A percentile compares a stretch with the other conserved stretches of the same genome.
Conservation (phyloP, 495 filamentous ascomycete genomes). For the Tuber melanosporum region DNA sequence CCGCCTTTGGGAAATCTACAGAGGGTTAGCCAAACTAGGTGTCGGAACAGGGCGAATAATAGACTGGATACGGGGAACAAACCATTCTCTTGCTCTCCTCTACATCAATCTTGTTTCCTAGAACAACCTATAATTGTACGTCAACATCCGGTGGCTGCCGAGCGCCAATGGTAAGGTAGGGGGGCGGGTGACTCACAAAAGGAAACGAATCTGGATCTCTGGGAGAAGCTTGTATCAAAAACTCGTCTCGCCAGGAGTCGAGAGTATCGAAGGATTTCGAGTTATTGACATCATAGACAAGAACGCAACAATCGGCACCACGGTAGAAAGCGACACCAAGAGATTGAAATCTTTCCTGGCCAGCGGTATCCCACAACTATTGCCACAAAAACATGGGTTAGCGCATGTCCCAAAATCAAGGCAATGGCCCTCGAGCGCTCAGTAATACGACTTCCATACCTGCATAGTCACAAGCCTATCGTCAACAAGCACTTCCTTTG, state of each 20-base stretch:
- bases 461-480: conserved; percentile 98
- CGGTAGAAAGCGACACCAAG: conserved; percentile 97
- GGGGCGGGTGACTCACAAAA: conserved; percentile 60
- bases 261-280: conserved; percentile 97
- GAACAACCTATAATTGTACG: conserved; percentile 58
- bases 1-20: conserved; percentile 80
- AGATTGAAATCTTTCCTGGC: conserved; percentile 96
- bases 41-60: conserved; percentile 13
- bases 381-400: conserved; percentile 8
- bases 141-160: conserved; percentile 9
- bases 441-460: conserved; percentile 50
- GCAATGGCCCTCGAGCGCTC: neutral
- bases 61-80: conserved; percentile 30
- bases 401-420: conserved; percentile 10
- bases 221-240: conserved; percentile 93
- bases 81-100: conserved; percentile 94
- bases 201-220: conserved; percentile 96
- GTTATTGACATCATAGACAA: conserved; percentile 99
- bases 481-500: conserved; percentile 95
- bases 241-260: conserved; percentile 98
- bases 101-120: conserved; percentile 98
- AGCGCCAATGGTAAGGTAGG: neutral
- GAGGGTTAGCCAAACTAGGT: conserved; percentile 12
- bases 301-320: conserved; percentile 95
- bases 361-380: conserved; percentile 96